Base-by-base conservation (phyloP, 352 stramenopile species). In the Pythium rishiriense region DNA sequence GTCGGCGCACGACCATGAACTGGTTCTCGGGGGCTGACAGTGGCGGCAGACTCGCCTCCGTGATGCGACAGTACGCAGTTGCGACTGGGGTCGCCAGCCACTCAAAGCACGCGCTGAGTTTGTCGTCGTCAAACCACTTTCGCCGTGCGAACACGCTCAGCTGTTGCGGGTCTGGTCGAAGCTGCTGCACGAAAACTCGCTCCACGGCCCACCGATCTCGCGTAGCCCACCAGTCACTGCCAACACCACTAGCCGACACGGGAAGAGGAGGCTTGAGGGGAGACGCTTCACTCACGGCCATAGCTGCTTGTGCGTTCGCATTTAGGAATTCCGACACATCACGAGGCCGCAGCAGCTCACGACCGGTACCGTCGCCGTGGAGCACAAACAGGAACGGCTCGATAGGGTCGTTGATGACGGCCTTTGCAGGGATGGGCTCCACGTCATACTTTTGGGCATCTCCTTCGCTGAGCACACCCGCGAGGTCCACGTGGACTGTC, bases 371-470 rank as follows among this genome's bases (percentile, higher is more conserved):
- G 54, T 94, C 79, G 33, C 86, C 86, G n/a, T 88, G 73, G 17
- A 94, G 65, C 43, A 93, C 43, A 29, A 94, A 83, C 49, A 93
- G 29, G 41, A 85, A 76, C 17, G 86, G 86, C 52, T 90, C 64
- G 12, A 94, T 91, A 2, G 83, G 83, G 29, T 93, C 78, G 46
- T 89, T 92, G 55, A 91, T 86, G 11, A 90, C 77, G 25, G 83
- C 78, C 62, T 72, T 71, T 8, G 78, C 80, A 21, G 74, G 73
- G 28, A 93, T 88, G 1, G 64, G 70, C 28, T 62, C 68, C 17
- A 91, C 76, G 0, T 72, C 62, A 57, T 90, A 87, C 48, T 76
- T 83, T 15, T 66, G 56, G 4, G 67, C 71, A 53, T 91, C 81
- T 0, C 50, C 37, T 4, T 79, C 71, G 55, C 80, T 87, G 22